Conservation (phyloP, 2,329 filamentous ascomycete species). For the Botryotinia globosa region DNA sequence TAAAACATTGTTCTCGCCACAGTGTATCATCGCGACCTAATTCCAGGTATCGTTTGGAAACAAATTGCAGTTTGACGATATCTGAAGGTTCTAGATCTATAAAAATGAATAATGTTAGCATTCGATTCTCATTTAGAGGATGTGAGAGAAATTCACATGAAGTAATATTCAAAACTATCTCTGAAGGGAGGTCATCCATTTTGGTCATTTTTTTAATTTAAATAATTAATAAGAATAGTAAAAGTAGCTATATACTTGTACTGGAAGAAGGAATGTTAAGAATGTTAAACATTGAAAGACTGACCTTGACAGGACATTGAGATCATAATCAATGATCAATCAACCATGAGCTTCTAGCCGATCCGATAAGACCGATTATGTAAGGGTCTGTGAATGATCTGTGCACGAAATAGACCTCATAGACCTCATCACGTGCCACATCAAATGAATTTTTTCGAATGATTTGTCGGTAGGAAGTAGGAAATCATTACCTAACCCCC, state of each 20-base stretch:
- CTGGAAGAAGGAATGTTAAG: not conserved
- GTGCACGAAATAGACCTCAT: conserved; percentile 8
- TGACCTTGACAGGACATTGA: not conserved
- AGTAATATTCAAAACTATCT: conserved; percentile 19
- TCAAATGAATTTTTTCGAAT: not conserved
- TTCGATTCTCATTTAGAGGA: not conserved
- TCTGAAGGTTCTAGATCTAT: conserved; percentile 62
- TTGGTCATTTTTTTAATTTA: not conserved
- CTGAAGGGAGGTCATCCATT: conserved; percentile 20
- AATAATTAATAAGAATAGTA: not conserved
- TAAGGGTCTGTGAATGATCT: not conserved
- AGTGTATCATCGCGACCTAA: conserved; percentile 71
- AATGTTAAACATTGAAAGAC: not conserved
- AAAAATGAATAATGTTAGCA: not conserved
- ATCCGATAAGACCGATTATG: conserved; percentile 4
- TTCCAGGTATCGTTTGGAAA: conserved; percentile 62
- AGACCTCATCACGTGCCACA: not conserved
- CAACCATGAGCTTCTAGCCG: not conserved
- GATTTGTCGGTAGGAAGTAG: too few relatives aligned
- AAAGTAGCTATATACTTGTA: not conserved
- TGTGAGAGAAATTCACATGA: conserved; percentile 8
- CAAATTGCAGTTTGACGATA: conserved; percentile 65
- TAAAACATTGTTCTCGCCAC: conserved; percentile 75
- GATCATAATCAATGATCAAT: not conserved
- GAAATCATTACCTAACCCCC: too few relatives aligned